Percentiles rank a stretch among this genome's conserved stretches.
phyloP scores from a whole-genome alignment of 2,329 filamentous ascomycete genomes.

The Colletotrichum musicola region DNA sequence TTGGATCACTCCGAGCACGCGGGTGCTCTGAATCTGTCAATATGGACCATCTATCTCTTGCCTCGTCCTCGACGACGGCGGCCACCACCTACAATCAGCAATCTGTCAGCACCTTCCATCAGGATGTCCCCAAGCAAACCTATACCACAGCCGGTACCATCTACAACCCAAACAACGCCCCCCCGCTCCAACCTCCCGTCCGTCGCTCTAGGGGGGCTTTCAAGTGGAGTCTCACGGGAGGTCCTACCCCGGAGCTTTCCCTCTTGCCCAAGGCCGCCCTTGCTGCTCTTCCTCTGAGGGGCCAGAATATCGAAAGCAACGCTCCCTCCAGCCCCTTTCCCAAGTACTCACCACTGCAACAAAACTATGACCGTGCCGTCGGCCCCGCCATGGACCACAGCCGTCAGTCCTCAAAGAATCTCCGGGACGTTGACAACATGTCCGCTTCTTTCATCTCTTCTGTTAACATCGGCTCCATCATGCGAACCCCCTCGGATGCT shows the following conservation, averaged over 20 bases:
- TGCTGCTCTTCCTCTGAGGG: constrained; percentile 50
- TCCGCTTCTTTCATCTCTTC: constrained; percentile 45
- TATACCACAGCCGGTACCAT: constrained; percentile 71
- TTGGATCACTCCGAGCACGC: constrained; percentile 21
- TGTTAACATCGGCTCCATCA: constrained; percentile 42
- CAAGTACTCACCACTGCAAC: constrained; percentile 65
- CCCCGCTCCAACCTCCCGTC: constrained; percentile 63
- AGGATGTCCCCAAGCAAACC: constrained; percentile 49
- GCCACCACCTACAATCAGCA: constrained; percentile 20
- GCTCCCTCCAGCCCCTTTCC: constrained; percentile 40
- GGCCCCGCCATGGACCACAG: constrained; percentile 50
- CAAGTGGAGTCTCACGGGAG: constrained; percentile 52
- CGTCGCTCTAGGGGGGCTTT: constrained; percentile 60
- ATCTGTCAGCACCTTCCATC: constrained; percentile 36
- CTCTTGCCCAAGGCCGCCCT: constrained; percentile 54
- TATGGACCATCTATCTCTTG: constrained; percentile 49
- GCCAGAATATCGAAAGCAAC: constrained; percentile 40
- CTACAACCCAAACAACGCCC: constrained; percentile 61
- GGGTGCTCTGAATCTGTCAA: constrained; percentile 36
- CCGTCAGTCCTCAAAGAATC: background rate
- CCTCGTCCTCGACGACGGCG: constrained; percentile 29
- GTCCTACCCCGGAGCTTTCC: constrained; percentile 47
- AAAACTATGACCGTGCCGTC: constrained; percentile 66
- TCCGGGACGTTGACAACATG: constrained; percentile 30
- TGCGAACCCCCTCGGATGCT: constrained; percentile 40